These are phyloP conservation scores for Hericium rajendrae DNA, from an alignment of 768 basidiomycete genomes.

Conservation along the genomic window DNA sequence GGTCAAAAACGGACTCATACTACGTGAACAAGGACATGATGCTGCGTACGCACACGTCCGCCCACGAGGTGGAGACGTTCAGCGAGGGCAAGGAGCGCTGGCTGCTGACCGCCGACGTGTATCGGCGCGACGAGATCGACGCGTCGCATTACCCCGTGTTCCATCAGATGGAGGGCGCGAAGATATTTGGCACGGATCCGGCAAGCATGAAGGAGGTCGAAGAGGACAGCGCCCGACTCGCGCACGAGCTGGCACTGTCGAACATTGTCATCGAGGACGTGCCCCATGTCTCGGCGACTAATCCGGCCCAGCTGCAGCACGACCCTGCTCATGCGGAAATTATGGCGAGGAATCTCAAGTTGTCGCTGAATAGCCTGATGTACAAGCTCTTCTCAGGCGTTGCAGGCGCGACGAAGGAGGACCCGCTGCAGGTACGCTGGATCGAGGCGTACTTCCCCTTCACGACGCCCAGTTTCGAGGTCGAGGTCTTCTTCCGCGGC, in stretches of 20 bases:
- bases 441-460: slow-evolving; percentile 98
- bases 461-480: slow-evolving; percentile 95
- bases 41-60: slow-evolving; percentile 97
- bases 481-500: slow-evolving; percentile 92
- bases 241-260: slow-evolving; percentile 48
- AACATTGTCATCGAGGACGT: slow-evolving; percentile 86
- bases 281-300: slow-evolving; percentile 58
- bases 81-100: slow-evolving; percentile 65
- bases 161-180: slow-evolving; percentile 95
- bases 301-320: slow-evolving; percentile 75
- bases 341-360: slow-evolving; percentile 79
- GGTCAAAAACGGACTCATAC: slow-evolving; percentile 86
- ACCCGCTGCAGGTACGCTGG: slow-evolving; percentile 88
- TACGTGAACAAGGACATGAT: slow-evolving; percentile 86
- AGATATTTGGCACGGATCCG: slow-evolving; percentile 58
- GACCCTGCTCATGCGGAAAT: slow-evolving; percentile 64
- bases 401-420: slow-evolving; percentile 37
- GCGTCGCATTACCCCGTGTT: slow-evolving; percentile 95
- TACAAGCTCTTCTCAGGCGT: slow-evolving; percentile 68
- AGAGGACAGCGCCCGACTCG: slow-evolving; percentile 61
- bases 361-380: slow-evolving; percentile 81
- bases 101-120: slow-evolving; percentile 94
- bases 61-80: slow-evolving; percentile 94
- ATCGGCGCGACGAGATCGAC: slow-evolving; percentile 97
- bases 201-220: slow-evolving; percentile 52